Conservation (phyloP, 2,329 filamentous ascomycete genomes). For the Akanthomyces muscarius region DNA sequence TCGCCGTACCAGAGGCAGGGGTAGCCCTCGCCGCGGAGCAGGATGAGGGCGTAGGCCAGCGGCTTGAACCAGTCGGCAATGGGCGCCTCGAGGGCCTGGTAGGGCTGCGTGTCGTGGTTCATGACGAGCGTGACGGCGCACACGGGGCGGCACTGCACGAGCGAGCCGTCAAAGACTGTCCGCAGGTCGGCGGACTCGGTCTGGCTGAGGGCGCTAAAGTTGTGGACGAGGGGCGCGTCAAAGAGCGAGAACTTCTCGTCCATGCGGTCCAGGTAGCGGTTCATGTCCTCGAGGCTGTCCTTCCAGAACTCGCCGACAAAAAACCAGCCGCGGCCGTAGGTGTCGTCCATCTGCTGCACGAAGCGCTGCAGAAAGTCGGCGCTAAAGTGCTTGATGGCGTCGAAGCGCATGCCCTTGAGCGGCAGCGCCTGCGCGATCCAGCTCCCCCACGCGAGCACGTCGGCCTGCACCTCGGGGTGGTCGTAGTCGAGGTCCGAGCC, state of each 20-base stretch:
- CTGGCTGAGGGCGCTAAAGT: constrained; percentile 58
- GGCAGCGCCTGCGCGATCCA: constrained; percentile 62
- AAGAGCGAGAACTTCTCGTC: constrained; percentile 58
- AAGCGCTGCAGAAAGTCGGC: constrained; percentile 64
- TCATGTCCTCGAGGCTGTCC: constrained; percentile 33
- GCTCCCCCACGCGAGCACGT: constrained; percentile 62
- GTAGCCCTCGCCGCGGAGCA: constrained; percentile 59
- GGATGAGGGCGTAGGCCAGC: constrained; percentile 67
- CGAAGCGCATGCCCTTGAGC: constrained; percentile 63
- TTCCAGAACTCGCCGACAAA: constrained; percentile 39
- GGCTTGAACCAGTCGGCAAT: constrained; percentile 66
- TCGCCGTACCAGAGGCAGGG: constrained; percentile 71
- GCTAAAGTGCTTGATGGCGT: constrained; percentile 70
- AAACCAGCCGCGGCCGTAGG: constrained; percentile 35
- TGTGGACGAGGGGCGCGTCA: constrained; percentile 65
- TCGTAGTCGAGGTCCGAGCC: constrained; percentile 66
- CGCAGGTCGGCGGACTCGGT: constrained; percentile 56
- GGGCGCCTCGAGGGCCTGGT: constrained; percentile 45
- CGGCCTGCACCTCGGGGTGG: constrained; percentile 58
- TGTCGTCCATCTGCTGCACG: constrained; percentile 51
- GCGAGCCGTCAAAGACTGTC: constrained; percentile 57
- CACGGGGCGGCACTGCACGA: constrained; percentile 43
- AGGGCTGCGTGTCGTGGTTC: constrained; percentile 63
- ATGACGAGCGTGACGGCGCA: constrained; percentile 57
- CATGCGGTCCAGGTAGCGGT: constrained; percentile 38